Evolutionary conservation across 2,329 filamentous ascomycete genomes (phyloP).

Genomic region (Paracorniculantispora psalliotae): DNA sequence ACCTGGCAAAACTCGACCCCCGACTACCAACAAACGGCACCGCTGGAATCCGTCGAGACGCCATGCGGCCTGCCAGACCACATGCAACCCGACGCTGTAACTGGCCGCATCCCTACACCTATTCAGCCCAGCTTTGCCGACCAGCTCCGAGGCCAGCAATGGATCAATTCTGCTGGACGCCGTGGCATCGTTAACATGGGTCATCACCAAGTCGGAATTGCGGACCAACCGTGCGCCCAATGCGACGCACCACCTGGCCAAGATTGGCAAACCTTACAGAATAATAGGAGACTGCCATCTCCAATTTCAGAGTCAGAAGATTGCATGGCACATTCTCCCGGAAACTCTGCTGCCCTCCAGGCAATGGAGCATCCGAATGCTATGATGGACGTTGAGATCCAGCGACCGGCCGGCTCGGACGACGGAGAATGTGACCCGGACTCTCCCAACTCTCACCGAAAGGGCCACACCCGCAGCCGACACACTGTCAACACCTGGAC

Average conservation of each 20-base stretch:
- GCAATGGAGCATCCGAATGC: slow-evolving; percentile 37
- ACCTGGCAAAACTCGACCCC: neutral
- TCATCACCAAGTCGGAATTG: slow-evolving; percentile 36
- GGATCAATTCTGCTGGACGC: slow-evolving; percentile 30
- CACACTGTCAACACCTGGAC: slow-evolving; percentile 59
- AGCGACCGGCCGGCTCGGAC: slow-evolving; percentile 20
- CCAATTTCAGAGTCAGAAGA: slow-evolving; percentile 57
- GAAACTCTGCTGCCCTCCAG: slow-evolving; percentile 30
- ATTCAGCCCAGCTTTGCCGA: slow-evolving; percentile 55
- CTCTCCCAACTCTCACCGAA: slow-evolving; percentile 45
- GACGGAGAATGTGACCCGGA: slow-evolving; percentile 30
- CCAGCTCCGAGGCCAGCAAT: slow-evolving; percentile 49
- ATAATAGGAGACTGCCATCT: slow-evolving; percentile 51
- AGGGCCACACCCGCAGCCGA: slow-evolving; percentile 53
- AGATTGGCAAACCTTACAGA: slow-evolving; percentile 50
- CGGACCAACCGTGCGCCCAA: slow-evolving; percentile 29
- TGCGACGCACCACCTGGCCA: slow-evolving; percentile 44
- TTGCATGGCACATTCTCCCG: slow-evolving; percentile 34
- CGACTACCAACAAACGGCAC: neutral
- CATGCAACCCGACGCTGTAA: slow-evolving; percentile 17
- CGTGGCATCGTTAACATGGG: slow-evolving; percentile 35
- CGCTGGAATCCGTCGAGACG: neutral
- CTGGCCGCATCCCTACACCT: slow-evolving; percentile 52
- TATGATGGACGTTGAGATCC: slow-evolving; percentile 33
- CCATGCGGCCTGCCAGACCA: slow-evolving; percentile 18